Evolutionary conservation across 1,284 basidiomycete genomes (phyloP).

Genomic region (Abortiporus biennis): DNA sequence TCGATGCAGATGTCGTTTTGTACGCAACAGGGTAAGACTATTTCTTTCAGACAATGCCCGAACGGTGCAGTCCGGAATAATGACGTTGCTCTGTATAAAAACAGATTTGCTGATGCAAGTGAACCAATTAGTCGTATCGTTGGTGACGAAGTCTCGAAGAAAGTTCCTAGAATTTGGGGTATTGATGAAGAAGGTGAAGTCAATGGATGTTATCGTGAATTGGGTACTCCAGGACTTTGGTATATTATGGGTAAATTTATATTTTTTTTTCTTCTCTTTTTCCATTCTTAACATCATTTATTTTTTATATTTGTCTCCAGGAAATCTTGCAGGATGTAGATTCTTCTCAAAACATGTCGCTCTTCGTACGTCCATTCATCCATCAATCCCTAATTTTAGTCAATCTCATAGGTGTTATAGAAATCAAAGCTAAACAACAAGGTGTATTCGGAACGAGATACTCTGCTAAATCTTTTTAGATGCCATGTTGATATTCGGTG

Average conservation of each 20-base stretch:
- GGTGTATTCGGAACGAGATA: slow-evolving; percentile 43
- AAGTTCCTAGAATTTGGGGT: slow-evolving; percentile 44
- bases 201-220: slow-evolving; percentile 26
- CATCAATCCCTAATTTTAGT: background rate
- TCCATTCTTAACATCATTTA: background rate
- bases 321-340: slow-evolving; percentile 46
- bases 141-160: slow-evolving; percentile 38
- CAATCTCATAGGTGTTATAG: slow-evolving; percentile 21
- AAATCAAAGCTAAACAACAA: slow-evolving; percentile 57
- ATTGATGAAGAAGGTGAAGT: slow-evolving; percentile 53
- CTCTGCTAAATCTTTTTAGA: too few relatives aligned
- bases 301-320: slow-evolving; percentile 25
- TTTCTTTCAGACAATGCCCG: slow-evolving; percentile 20
- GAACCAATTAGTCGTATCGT: slow-evolving; percentile 35
- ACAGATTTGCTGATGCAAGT: slow-evolving; percentile 19
- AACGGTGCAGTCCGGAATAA: background rate
- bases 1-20: slow-evolving; percentile 64
- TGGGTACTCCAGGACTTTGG: slow-evolving; percentile 39
- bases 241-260: slow-evolving; percentile 43
- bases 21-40: slow-evolving; percentile 34
- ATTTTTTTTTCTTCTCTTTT: too few relatives aligned
- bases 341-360: slow-evolving; percentile 56
- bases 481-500: too few relatives aligned
- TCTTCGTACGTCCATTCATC: slow-evolving; percentile 37
- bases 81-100: slow-evolving; percentile 6